phyloP scores from a whole-genome alignment of 768 basidiomycete genomes.

The Naematelia aurantialba region DNA sequence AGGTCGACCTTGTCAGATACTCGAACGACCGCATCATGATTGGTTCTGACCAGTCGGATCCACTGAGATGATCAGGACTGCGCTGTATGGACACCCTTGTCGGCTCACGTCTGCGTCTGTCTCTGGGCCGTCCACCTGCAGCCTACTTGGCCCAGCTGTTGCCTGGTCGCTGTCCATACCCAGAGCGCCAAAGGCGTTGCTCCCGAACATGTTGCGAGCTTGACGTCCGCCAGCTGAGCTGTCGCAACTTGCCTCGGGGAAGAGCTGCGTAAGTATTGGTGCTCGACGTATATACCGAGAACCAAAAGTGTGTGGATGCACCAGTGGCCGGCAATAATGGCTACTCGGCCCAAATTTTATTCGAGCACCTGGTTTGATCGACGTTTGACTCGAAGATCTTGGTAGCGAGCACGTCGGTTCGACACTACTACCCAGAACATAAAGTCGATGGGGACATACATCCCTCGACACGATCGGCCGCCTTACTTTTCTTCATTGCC shows the following conservation, averaged over 20 bases:
- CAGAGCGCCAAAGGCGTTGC: conserved; percentile 27
- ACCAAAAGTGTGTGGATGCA: too few species aligned
- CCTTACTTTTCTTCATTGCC: conserved; percentile 26
- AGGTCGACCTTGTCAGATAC: conserved; percentile 39
- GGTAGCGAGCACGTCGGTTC: too few species aligned
- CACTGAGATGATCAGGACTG: conserved; percentile 24
- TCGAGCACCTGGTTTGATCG: background rate
- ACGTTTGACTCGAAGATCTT: background rate
- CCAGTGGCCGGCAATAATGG: too few species aligned
- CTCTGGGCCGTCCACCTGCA: conserved; percentile 37
- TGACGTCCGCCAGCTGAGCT: too few species aligned
- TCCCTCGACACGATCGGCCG: conserved; percentile 34
- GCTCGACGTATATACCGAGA: too few species aligned
- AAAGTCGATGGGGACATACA: conserved; percentile 12
- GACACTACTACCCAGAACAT: too few species aligned
- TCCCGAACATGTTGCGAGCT: conserved; percentile 19
- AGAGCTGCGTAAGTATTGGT: too few species aligned
- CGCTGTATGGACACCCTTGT: background rate
- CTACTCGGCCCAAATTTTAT: background rate
- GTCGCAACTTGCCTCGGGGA: too few species aligned
- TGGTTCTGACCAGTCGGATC: conserved; percentile 43
- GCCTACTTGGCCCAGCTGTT: conserved; percentile 27
- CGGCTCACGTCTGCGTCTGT: conserved; percentile 41
- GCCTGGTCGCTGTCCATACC: conserved; percentile 15
- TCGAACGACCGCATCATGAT: conserved; percentile 44